Conservation (phyloP, 2,329 filamentous ascomycete genomes). For the Alternaria solani region DNA sequence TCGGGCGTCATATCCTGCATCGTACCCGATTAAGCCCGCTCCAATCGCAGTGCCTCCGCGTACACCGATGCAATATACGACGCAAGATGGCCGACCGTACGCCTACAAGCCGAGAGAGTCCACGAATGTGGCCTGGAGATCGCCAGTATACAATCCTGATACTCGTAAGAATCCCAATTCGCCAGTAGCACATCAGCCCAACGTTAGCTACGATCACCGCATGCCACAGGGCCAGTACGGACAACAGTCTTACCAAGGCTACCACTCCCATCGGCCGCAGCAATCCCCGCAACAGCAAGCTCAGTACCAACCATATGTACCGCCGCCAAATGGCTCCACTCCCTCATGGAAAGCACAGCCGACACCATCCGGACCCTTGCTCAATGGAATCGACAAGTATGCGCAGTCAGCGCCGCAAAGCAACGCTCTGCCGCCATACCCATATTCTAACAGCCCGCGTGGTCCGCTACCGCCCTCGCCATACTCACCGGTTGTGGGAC, state of each 20-base stretch:
- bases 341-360: conserved; percentile 36
- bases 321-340: conserved; percentile 35
- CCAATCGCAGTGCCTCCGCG: conserved; percentile 44
- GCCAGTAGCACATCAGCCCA: conserved; percentile 50
- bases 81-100: conserved; percentile 36
- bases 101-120: conserved; percentile 46
- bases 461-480: conserved; percentile 32
- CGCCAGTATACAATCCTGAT: conserved; percentile 44
- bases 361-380: conserved; percentile 28
- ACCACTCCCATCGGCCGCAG: conserved; percentile 31
- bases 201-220: conserved; percentile 47
- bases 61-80: conserved; percentile 41
- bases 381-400: conserved; percentile 39
- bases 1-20: conserved; percentile 42
- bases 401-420: conserved; percentile 32
- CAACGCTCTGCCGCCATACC: conserved; percentile 35
- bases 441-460: conserved; percentile 31
- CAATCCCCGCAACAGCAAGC: conserved; percentile 21
- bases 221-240: conserved; percentile 36
- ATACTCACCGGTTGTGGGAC: conserved; percentile 29
- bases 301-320: conserved; percentile 39
- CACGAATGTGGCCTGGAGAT: conserved; percentile 34
- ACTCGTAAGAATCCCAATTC: conserved; percentile 49
- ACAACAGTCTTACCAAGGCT: conserved; percentile 24
- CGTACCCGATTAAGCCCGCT: conserved; percentile 58